These are phyloP conservation scores for Zymoseptoria crescenta DNA, from an alignment of 2,329 filamentous ascomycete species.

Conservation along the genomic window DNA sequence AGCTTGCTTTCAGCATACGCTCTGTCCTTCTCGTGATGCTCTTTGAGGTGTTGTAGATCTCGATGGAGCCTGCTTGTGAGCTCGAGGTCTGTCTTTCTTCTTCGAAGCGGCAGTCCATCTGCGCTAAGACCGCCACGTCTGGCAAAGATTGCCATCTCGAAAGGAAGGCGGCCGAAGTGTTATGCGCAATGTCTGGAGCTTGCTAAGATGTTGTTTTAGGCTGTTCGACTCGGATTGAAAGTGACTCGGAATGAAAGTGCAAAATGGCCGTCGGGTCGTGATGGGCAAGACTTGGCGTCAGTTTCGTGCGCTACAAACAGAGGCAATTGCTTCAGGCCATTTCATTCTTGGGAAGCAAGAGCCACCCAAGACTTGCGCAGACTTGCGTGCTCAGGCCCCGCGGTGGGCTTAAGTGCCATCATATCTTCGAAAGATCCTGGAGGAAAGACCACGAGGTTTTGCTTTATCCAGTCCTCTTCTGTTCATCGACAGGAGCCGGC, in stretches of 20 bases:
- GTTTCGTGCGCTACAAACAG: neutral
- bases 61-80: neutral
- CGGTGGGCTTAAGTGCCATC: too few relatives aligned
- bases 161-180: neutral
- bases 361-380: too few relatives aligned
- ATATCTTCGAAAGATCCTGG: too few relatives aligned
- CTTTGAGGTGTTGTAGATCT: neutral
- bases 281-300: neutral
- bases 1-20: neutral
- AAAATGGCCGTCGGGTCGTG: neutral
- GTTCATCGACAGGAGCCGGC: too few relatives aligned
- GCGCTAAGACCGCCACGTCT: neutral
- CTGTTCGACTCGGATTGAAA: too few relatives aligned
- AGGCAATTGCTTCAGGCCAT: too few relatives aligned
- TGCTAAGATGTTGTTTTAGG: neutral
- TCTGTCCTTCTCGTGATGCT: neutral
- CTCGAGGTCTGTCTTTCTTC: neutral
- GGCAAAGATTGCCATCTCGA: neutral
- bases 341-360: too few relatives aligned
- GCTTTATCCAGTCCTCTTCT: too few relatives aligned
- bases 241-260: neutral
- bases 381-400: too few relatives aligned
- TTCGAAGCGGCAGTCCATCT: too few relatives aligned
- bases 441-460: too few relatives aligned
- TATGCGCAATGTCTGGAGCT: neutral